phyloP scores from a whole-genome alignment of 1,284 basidiomycete genomes.

The Wallemia mellicola region DNA sequence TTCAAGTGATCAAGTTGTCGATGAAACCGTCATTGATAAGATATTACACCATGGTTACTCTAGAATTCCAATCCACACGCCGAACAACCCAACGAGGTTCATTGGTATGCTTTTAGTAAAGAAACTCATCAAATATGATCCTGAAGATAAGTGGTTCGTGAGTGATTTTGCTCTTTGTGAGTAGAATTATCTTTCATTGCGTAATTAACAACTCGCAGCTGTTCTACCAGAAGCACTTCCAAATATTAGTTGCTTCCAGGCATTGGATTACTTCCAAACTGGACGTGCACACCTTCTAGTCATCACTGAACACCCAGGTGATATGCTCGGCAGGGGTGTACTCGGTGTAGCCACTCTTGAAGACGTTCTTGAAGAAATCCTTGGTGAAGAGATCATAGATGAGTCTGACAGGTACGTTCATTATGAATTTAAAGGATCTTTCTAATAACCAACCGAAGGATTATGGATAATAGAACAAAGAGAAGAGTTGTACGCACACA shows the following conservation, averaged over 20 bases:
- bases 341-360: slow-evolving; percentile 35
- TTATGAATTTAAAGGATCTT: neutral
- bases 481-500: neutral
- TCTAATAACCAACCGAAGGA: neutral
- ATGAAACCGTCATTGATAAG: slow-evolving; percentile 44
- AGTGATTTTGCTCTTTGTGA: slow-evolving; percentile 30
- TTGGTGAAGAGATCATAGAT: slow-evolving; percentile 62
- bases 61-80: slow-evolving; percentile 66
- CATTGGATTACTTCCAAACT: slow-evolving; percentile 42
- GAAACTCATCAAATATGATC: slow-evolving; percentile 69
- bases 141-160: slow-evolving; percentile 42
- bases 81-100: slow-evolving; percentile 42
- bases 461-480: neutral
- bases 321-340: slow-evolving; percentile 31
- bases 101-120: slow-evolving; percentile 65
- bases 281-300: slow-evolving; percentile 76
- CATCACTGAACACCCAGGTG: slow-evolving; percentile 51
- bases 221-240: slow-evolving; percentile 76
- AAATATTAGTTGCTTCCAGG: slow-evolving; percentile 46
- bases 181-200: neutral
- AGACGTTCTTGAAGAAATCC: slow-evolving; percentile 32
- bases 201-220: slow-evolving; percentile 14
- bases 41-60: slow-evolving; percentile 54
- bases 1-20: slow-evolving; percentile 42
- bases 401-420: slow-evolving; percentile 40